Base-by-base conservation (phyloP, 768 basidiomycete genomes). In the Lanmaoa rubissima region DNA sequence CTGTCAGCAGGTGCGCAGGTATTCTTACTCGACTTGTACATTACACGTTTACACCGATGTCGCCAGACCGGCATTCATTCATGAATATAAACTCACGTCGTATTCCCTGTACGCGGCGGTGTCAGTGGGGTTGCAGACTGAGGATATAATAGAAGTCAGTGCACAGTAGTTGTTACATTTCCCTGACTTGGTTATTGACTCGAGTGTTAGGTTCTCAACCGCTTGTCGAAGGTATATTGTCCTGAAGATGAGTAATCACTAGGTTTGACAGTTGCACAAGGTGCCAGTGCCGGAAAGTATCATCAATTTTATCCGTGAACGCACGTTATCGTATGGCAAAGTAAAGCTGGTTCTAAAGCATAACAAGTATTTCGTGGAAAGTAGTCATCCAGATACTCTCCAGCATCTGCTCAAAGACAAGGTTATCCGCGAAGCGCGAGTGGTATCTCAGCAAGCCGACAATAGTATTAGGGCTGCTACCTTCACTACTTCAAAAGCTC, bases 51-150 rank as follows among this genome's bases (percentile, higher is more conserved):
- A 69, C 43, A 58, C 40, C 45, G 41, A 59, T 41, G 48, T 61
- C 54, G 40, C 31, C 62, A 96, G 96, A 79, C 97, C 97, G 51
- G 87, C 93, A 47, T 94, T 96, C 75, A 95, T 98, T 60, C 96
- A 99, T 76, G 97, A 98, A 79, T 99, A 98, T 81, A 94, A 96
- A 76, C 85, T 99, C 69, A 98, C 96, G 55, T 89, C 94, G 44
- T 97, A 98, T 74, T 98, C 96, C 17, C 79, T 99, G 16, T 98
- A 99, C 73, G 97, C 97, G 58, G 97, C 97, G 48, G 96, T 99
- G 59, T 98, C 96, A 14, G 97, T 99, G 58, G 97, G 97, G 31
- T 78, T 99, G 31, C 93, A 98, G 71, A 98, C 97, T 10, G 90
- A 96, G 64, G 95, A 98, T 72, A 98, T 98, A 65, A 97, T 98